Evolutionary conservation across 805 yeast genomes (phyloP), one percentile per base, ranked within the genome.

Genomic region (Wickerhamiella lipophila): DNA sequence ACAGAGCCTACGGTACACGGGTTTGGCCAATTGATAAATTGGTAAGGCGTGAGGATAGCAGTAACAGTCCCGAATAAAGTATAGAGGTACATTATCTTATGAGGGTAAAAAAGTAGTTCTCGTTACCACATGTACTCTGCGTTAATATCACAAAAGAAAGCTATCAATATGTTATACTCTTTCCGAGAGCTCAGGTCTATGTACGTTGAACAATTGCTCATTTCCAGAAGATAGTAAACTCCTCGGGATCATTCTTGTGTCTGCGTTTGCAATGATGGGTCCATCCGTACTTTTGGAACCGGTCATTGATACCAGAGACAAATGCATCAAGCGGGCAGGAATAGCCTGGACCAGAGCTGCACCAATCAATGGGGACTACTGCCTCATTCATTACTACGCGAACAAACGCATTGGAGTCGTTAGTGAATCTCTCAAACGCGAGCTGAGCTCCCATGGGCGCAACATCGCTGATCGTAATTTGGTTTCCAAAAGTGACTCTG

Each of bases 361-460:
- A 75, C 32, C 59, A 56, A 19, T 69, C 68, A 29, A 73, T 57
- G 25, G 80, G 79, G 42, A 73, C 63, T 21, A 76, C 78, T 1
- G 77, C 77, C 52, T 76, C 79, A 56, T 76, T 76, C 16, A 75
- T 54, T 6, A 74, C 60, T 32, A 67, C 64, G 59, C 80, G 70
- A 13, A 76, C 75, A 56, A 64, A 77, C 4, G 16, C 15, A 16
- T 22, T 46, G 7, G 26, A 16, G 16, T 27, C 32, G 60, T 79
- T 76, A 47, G 58, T 59, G 49, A 74, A 60, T 53, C 76, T 67
- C 62, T 78, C 82, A 22, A 74, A 58, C 27, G 73, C 64, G 16
- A 75, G 56, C 52, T 77, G 67, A 2, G 75, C 78, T 30, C 79
- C 81, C 78, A 73, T 74, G 47, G 82, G 83, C 22, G 69, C 69